Conservation (phyloP, 2,329 filamentous ascomycete genomes). For the Cryphonectria radicalis region DNA sequence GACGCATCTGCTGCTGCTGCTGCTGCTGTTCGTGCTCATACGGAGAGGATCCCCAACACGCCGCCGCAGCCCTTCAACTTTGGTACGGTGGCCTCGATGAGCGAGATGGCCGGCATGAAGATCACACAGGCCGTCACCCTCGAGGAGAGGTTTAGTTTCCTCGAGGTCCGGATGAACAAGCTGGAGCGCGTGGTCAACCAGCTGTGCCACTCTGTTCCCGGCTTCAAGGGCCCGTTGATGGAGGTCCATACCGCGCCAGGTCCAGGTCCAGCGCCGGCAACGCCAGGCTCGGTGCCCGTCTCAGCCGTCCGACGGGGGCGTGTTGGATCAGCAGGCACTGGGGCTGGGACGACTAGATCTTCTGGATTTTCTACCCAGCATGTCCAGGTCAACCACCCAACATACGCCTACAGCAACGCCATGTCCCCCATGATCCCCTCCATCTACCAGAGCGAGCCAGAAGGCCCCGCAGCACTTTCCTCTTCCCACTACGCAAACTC, state of each 20-base stretch:
- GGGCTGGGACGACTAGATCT: not conserved
- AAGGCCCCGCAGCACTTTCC: no score
- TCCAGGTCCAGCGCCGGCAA: not conserved
- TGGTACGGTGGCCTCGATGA: conserved; percentile 50
- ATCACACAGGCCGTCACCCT: conserved; percentile 60
- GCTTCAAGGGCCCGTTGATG: conserved; percentile 40
- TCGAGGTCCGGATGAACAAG: conserved; percentile 57
- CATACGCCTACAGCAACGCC: conserved; percentile 36
- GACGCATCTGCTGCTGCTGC: conserved; percentile 33
- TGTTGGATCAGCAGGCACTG: conserved; percentile 18
- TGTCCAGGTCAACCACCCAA: conserved; percentile 29
- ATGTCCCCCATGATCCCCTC: conserved; percentile 38
- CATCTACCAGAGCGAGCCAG: conserved; percentile 35
- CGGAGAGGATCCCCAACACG: conserved; percentile 41
- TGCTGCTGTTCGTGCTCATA: not conserved
- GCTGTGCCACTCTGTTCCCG: conserved; percentile 52
- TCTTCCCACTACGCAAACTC: conserved; percentile 10
- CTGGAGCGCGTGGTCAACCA: conserved; percentile 58
- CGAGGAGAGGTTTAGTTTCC: conserved; percentile 54
- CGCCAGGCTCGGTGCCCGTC: conserved; percentile 32
- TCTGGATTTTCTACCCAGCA: conserved; percentile 22
- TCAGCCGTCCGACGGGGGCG: conserved; percentile 30
- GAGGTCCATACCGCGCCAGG: conserved; percentile 29
- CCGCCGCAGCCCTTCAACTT: conserved; percentile 60
- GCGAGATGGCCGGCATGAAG: conserved; percentile 57